phyloP scores from a whole-genome alignment of 768 basidiomycete genomes.

The Tulasnella sp. region DNA sequence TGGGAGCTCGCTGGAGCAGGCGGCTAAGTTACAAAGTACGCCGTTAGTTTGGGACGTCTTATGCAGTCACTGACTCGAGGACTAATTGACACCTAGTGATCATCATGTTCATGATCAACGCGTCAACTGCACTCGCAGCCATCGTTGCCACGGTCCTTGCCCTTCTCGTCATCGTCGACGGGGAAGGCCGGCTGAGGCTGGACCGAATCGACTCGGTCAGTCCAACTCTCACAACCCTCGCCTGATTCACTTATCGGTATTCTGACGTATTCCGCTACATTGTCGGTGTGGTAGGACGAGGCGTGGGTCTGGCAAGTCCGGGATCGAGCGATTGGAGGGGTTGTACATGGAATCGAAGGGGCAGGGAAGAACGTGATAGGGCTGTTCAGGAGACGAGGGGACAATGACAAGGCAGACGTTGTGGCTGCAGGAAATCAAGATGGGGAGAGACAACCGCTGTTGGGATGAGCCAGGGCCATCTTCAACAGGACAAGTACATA shows the following conservation, averaged over 20 bases:
- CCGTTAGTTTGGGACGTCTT: no score
- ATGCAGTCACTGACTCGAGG: no score
- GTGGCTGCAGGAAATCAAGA: not conserved
- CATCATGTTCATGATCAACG: conserved; percentile 88
- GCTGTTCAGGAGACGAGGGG: not conserved
- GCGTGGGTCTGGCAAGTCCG: not conserved
- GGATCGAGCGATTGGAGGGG: not conserved
- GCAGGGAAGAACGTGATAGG: not conserved
- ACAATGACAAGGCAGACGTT: not conserved
- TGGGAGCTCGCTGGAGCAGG: conserved; percentile 73
- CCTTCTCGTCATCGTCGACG: conserved; percentile 54
- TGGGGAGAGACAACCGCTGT: conserved; percentile 4
- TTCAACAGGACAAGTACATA: no score
- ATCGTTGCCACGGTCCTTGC: conserved; percentile 52
- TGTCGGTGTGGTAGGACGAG: not conserved
- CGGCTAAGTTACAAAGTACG: conserved; percentile 63
- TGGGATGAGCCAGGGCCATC: not conserved
- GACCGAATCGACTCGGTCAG: conserved; percentile 42
- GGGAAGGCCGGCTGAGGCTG: conserved; percentile 47
- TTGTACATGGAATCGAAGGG: not conserved
- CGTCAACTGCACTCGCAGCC: conserved; percentile 59
- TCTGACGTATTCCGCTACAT: no score
- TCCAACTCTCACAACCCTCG: conserved; percentile 20
- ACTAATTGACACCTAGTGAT: no score
- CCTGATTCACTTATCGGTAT: no score